A percentile compares a stretch with the other conserved stretches of the same genome.
phyloP scores from a whole-genome alignment of 768 basidiomycete genomes.

The Termitomyces sp. region DNA sequence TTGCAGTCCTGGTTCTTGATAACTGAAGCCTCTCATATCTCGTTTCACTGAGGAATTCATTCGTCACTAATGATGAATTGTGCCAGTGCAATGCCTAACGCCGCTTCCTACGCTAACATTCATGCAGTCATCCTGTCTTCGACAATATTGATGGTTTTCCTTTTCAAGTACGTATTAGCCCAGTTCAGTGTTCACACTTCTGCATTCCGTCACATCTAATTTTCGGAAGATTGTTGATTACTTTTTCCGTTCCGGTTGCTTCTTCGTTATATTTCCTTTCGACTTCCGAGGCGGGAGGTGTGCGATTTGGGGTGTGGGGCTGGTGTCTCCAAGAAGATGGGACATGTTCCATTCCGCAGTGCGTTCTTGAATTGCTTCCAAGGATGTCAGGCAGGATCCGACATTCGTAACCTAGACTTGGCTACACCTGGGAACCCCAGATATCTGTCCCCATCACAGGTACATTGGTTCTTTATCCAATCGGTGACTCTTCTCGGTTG shows the following conservation, averaged over 20 bases:
- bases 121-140: conserved; percentile 5
- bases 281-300: conserved; percentile 31
- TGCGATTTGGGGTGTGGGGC: conserved; percentile 37
- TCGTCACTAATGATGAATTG: neutral
- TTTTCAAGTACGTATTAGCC: conserved; percentile 7
- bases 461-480: conserved; percentile 30
- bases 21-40: neutral
- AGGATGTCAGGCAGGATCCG: neutral
- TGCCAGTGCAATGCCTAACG: neutral
- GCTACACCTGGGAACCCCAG: conserved; percentile 33
- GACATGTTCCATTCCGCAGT: conserved; percentile 26
- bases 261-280: conserved; percentile 30
- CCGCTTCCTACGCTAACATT: neutral
- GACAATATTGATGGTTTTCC: conserved; percentile 3
- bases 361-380: neutral
- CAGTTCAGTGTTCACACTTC: neutral
- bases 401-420: conserved; percentile 20
- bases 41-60: neutral
- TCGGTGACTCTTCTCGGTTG: conserved; percentile 18
- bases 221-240: conserved; percentile 24
- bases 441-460: conserved; percentile 27
- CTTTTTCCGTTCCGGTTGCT: conserved; percentile 28
- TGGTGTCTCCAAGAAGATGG: conserved; percentile 33
- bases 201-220: neutral
- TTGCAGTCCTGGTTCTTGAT: neutral